Percentiles rank a stretch among this genome's conserved stretches.
Evolutionary conservation across 2,329 filamentous ascomycete genomes (phyloP).

Genomic region (Aspergillus eucalypticola): DNA sequence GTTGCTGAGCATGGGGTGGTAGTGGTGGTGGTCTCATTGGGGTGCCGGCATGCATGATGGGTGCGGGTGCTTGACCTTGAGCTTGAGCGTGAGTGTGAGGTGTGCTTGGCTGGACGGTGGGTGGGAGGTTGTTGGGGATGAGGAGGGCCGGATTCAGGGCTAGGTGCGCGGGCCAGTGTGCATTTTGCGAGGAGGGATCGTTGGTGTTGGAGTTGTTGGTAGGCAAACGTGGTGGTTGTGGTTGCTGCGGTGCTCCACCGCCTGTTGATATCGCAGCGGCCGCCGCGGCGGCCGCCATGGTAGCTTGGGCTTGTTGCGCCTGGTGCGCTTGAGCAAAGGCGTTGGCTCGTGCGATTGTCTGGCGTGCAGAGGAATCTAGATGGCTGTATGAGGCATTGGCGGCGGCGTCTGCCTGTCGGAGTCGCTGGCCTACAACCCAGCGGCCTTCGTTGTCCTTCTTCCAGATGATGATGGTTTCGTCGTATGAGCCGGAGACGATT

Average conservation of each 20-base stretch:
- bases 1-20: too few relatives aligned
- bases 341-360: constrained; percentile 11
- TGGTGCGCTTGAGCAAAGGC: constrained; percentile 18
- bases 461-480: constrained; percentile 96
- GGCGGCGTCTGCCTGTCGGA: constrained; percentile 63
- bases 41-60: too few relatives aligned
- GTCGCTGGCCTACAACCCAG: constrained; percentile 75
- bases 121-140: constrained; percentile 25
- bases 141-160: constrained; percentile 20
- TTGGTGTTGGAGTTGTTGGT: background rate
- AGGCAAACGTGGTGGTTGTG: background rate
- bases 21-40: too few relatives aligned
- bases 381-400: constrained; percentile 31
- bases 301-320: constrained; percentile 1
- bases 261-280: constrained; percentile 1
- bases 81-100: too few relatives aligned
- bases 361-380: background rate
- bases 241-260: background rate
- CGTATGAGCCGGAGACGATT: constrained; percentile 97
- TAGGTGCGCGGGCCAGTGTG: constrained; percentile 14
- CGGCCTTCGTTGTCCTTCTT: constrained; percentile 78
- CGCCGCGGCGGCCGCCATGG: constrained; percentile 2
- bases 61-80: too few relatives aligned
- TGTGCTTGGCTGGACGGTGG: constrained; percentile 22
- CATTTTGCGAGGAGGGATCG: background rate